Conservation (phyloP, 2,329 filamentous ascomycete genomes). For the Berkeleyomyces rouxiae region DNA sequence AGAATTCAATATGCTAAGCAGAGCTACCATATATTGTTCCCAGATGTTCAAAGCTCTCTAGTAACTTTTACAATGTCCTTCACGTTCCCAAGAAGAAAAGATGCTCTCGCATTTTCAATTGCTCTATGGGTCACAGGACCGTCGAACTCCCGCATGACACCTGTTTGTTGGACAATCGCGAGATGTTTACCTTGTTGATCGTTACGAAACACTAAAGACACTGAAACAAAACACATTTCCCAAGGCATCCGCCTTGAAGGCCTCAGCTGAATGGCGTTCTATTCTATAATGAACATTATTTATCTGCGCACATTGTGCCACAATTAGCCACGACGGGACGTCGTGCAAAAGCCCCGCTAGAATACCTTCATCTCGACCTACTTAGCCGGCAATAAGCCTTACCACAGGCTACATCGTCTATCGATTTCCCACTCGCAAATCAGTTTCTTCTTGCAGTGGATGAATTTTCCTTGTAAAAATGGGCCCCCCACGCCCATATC, state of each 20-base stretch:
- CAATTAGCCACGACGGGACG: neutral
- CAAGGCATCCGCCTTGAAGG: neutral
- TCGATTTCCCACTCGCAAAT: neutral
- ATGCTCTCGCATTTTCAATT: neutral
- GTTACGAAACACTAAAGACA: neutral
- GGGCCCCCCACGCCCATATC: neutral
- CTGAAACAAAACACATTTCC: neutral
- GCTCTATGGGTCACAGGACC: neutral
- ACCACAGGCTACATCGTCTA: no score
- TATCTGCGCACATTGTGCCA: neutral
- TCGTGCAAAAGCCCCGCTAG: neutral
- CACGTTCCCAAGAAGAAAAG: neutral
- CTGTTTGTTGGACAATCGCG: neutral
- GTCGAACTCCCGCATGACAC: no score
- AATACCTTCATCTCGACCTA: no score
- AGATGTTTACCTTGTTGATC: neutral
- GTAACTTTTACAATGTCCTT: neutral
- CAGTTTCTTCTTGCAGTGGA: neutral
- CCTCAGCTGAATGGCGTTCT: no score
- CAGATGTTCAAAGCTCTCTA: neutral
- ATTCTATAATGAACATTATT: neutral
- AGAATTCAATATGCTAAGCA: neutral
- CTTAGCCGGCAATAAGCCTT: no score
- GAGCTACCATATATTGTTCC: neutral
- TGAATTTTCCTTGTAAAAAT: neutral